Percentiles rank a stretch among this genome's conserved stretches.
phyloP scores from a whole-genome alignment of 2,329 filamentous ascomycete species.

The Trichophyton mentagrophytes region DNA sequence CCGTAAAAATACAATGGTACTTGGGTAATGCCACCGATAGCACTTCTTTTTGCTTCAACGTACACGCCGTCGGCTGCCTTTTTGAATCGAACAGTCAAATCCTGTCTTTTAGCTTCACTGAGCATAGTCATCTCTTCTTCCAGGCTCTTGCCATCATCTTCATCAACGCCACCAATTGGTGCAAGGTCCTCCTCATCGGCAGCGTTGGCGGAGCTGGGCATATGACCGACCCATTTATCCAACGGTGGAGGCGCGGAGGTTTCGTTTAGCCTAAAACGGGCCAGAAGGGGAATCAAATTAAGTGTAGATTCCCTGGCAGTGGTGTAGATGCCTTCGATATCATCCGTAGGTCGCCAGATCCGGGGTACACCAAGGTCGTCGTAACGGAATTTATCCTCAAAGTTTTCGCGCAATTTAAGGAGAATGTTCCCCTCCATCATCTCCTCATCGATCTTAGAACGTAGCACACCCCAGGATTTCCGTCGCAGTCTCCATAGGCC shows the following conservation, averaged over 20 bases:
- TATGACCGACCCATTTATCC: constrained; percentile 65
- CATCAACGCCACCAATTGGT: constrained; percentile 86
- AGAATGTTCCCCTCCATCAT: constrained; percentile 96
- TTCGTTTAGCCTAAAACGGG: constrained; percentile 64
- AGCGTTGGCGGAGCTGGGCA: constrained; percentile 59
- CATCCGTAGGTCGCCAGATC: constrained; percentile 92
- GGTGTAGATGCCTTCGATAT: constrained; percentile 93
- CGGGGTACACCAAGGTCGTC: constrained; percentile 87
- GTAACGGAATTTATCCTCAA: constrained; percentile 98
- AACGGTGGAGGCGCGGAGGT: constrained; percentile 71
- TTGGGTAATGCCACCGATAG: constrained; percentile 88
- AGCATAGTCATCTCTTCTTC: constrained; percentile 97
- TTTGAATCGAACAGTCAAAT: constrained; percentile 90
- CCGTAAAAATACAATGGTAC: constrained; percentile 92
- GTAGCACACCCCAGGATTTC: constrained; percentile 86
- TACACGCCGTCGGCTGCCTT: constrained; percentile 97
- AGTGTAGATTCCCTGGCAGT: constrained; percentile 85
- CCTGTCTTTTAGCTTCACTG: constrained; percentile 76
- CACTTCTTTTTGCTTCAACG: constrained; percentile 92
- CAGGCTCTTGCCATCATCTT: constrained; percentile 84
- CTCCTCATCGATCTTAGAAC: constrained; percentile 88
- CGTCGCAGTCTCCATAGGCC: constrained; percentile 84
- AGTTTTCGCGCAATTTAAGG: constrained; percentile 91
- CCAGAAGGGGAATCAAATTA: constrained; percentile 75
- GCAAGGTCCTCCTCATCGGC: constrained; percentile 82